These are phyloP conservation scores for Leucoagaricus sp. DNA, from an alignment of 1,284 basidiomycete genomes.

Conservation along the genomic window DNA sequence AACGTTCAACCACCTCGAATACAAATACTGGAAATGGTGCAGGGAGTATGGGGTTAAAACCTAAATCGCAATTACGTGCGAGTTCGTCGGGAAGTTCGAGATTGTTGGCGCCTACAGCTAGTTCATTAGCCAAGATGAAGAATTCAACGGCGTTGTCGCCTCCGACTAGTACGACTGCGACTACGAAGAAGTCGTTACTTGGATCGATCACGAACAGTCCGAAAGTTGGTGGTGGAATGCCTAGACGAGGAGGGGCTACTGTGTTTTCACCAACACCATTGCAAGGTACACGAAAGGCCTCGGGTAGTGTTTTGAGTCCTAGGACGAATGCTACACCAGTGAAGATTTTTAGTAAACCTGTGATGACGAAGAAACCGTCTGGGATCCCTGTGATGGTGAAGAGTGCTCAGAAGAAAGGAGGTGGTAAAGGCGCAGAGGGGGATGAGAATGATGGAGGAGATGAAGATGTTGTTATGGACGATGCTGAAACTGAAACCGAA, in stretches of 20 bases:
- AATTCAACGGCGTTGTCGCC: slow-evolving; percentile 13
- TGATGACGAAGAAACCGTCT: slow-evolving; percentile 34
- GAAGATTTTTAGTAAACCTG: slow-evolving; percentile 57
- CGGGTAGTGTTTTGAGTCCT: no score
- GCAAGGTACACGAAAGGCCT: no score
- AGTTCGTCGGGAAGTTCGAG: slow-evolving; percentile 46
- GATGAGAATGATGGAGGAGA: not conserved
- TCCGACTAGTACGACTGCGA: slow-evolving; percentile 1
- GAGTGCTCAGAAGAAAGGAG: not conserved
- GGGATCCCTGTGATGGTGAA: slow-evolving; percentile 29
- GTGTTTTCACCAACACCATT: no score
- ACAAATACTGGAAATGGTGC: slow-evolving; percentile 9
- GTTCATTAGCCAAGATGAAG: slow-evolving; percentile 66
- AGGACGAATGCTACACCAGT: slow-evolving; percentile 18
- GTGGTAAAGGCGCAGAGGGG: not conserved
- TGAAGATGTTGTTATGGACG: not conserved
- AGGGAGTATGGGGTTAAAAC: slow-evolving; percentile 29
- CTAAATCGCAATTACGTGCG: slow-evolving; percentile 22
- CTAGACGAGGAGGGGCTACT: no score
- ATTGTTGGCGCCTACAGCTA: slow-evolving; percentile 72
- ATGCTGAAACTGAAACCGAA: not conserved
- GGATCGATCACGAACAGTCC: slow-evolving; percentile 51
- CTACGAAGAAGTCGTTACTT: slow-evolving; percentile 27
- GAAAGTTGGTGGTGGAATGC: slow-evolving; percentile 6
- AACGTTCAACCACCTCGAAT: slow-evolving; percentile 9